phyloP scores from a whole-genome alignment of 805 yeast species.

The Hanseniaspora meyeri region DNA sequence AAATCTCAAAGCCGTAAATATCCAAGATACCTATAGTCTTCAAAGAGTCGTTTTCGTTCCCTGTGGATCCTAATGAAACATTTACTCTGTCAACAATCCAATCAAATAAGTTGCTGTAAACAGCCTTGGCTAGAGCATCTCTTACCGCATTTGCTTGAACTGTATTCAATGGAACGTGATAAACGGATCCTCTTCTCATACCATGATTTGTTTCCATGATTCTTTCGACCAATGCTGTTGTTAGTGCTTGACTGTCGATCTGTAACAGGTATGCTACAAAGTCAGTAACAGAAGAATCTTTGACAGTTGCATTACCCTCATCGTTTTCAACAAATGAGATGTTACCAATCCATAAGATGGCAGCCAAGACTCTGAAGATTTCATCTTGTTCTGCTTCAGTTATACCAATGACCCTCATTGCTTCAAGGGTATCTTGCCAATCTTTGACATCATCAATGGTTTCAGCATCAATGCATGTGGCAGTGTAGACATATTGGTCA shows the following conservation, averaged over 20 bases:
- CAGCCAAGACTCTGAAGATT: constrained; percentile 72
- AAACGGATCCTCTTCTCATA: constrained; percentile 77
- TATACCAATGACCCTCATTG: constrained; percentile 82
- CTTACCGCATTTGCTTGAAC: constrained; percentile 91
- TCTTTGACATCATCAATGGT: constrained; percentile 77
- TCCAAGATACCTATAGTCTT: constrained; percentile 87
- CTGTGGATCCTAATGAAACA: constrained; percentile 48
- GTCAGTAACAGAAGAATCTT: constrained; percentile 82
- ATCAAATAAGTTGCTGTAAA: constrained; percentile 83
- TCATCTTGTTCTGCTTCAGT: constrained; percentile 75
- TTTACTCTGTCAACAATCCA: constrained; percentile 94
- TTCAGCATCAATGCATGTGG: constrained; percentile 72
- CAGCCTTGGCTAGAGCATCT: constrained; percentile 89
- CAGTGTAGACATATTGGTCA: constrained; percentile 81
- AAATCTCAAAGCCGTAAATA: constrained; percentile 92
- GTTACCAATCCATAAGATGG: constrained; percentile 90
- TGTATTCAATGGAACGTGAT: constrained; percentile 82
- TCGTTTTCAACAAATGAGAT: constrained; percentile 74
- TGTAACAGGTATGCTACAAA: constrained; percentile 86
- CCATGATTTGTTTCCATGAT: constrained; percentile 86
- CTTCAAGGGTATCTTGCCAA: constrained; percentile 65
- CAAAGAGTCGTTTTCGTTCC: constrained; percentile 29
- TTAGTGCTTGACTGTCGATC: constrained; percentile 56
- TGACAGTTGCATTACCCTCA: constrained; percentile 69
- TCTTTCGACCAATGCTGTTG: constrained; percentile 61